Conservation (phyloP, 75 land plant genomes). For the Pinus taeda region DNA sequence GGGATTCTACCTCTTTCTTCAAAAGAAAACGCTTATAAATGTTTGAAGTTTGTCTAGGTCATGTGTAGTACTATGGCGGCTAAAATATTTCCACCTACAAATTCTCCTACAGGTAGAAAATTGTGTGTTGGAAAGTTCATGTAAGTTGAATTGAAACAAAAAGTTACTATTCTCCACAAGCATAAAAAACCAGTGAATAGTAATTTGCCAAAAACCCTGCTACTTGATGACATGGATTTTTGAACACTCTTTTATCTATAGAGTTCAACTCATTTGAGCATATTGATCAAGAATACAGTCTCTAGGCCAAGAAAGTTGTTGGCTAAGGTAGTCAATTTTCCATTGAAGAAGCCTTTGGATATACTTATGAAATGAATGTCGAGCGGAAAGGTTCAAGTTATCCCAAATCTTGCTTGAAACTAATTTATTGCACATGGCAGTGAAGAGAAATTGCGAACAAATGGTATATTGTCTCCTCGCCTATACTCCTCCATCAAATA, state of each 20-base stretch:
- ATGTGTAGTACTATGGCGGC: neutral
- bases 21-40: constrained; percentile 14
- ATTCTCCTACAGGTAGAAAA: neutral
- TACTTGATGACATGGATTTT: neutral
- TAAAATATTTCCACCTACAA: neutral
- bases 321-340: no score
- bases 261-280: no score
- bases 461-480: no score
- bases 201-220: neutral
- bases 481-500: no score
- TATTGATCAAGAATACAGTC: no score
- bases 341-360: no score
- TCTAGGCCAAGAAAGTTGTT: no score
- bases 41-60: constrained; percentile 6
- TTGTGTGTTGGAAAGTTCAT: neutral
- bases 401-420: no score
- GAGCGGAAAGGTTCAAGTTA: no score
- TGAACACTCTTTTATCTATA: neutral
- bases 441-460: no score
- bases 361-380: no score
- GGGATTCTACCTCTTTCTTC: constrained; percentile 19
- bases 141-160: neutral
- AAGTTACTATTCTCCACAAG: neutral
- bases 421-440: no score
- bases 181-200: neutral